A percentile compares a stretch with the other conserved stretches of the same genome.
Evolutionary conservation across 345 rosid genomes (phyloP).

Genomic region (Aethionema arabicum): DNA sequence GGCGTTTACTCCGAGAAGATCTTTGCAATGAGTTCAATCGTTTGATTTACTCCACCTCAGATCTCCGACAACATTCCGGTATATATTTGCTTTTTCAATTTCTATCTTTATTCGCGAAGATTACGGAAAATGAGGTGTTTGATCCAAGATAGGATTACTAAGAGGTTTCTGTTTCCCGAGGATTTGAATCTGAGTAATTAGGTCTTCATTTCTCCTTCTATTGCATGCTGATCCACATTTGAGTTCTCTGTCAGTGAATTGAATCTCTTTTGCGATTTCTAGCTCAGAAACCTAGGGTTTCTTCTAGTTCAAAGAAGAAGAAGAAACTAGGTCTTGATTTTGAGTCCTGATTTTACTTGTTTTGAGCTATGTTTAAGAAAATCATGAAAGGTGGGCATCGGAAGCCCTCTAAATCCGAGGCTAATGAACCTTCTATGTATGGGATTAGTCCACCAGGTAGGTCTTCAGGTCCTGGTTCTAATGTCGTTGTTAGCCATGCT

Average conservation of each 20-base stretch:
- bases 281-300: slow-evolving; percentile 30
- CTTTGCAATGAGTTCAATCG: slow-evolving; percentile 7
- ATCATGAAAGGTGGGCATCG: slow-evolving; percentile 78
- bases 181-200: slow-evolving; percentile 19
- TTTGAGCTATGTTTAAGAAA: slow-evolving; percentile 73
- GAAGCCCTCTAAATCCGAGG: slow-evolving; percentile 77
- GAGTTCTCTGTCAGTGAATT: slow-evolving; percentile 30
- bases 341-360: slow-evolving; percentile 6
- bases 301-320: slow-evolving; percentile 9
- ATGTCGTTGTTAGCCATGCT: slow-evolving; percentile 69
- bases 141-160: slow-evolving; percentile 21
- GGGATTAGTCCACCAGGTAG: slow-evolving; percentile 40
- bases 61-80: slow-evolving; percentile 31
- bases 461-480: slow-evolving; percentile 42
- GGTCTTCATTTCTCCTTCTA: slow-evolving; percentile 11
- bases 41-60: slow-evolving; percentile 29
- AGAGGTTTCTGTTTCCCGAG: slow-evolving; percentile 15
- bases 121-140: slow-evolving; percentile 19
- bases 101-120: slow-evolving; percentile 5
- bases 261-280: slow-evolving; percentile 19
- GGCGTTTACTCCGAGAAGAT: not conserved
- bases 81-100: not conserved
- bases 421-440: slow-evolving; percentile 44
- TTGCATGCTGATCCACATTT: slow-evolving; percentile 30
- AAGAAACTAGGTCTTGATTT: not conserved